phyloP scores from a whole-genome alignment of 2,329 filamentous ascomycete genomes.

The Thelonectria blattea region DNA sequence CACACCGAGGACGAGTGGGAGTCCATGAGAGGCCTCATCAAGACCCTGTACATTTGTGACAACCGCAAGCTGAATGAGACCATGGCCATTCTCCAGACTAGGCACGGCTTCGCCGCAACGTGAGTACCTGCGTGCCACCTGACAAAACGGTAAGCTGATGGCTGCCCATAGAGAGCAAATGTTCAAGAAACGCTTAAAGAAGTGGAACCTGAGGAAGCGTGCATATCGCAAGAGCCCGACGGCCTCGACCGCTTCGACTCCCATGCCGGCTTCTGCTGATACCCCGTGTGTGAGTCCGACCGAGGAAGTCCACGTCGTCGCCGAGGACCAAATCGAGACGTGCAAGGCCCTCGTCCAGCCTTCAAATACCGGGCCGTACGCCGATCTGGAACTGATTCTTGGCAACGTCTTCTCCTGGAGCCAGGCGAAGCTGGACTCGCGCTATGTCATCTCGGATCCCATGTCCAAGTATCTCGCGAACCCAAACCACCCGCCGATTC shows the following conservation, averaged over 20 bases:
- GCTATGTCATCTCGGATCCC: constrained; percentile 38
- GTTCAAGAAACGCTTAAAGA: constrained; percentile 49
- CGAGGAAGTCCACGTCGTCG: constrained; percentile 24
- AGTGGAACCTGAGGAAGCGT: constrained; percentile 47
- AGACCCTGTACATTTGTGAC: constrained; percentile 43
- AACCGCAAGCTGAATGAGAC: constrained; percentile 46
- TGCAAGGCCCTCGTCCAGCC: constrained; percentile 32
- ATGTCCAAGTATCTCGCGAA: constrained; percentile 46
- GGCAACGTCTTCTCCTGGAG: constrained; percentile 45
- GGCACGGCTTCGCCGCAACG: constrained; percentile 46
- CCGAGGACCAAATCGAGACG: constrained; percentile 20
- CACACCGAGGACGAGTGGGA: constrained; percentile 46
- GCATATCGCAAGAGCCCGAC: constrained; percentile 41
- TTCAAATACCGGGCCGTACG: constrained; percentile 36
- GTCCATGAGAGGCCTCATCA: constrained; percentile 41
- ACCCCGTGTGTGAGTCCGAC: constrained; percentile 19
- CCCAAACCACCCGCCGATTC: constrained; percentile 44
- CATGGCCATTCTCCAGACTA: constrained; percentile 44
- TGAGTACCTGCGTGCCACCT: constrained; percentile 33
- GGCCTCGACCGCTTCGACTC: constrained; percentile 31
- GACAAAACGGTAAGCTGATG: constrained; percentile 2
- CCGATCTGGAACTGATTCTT: constrained; percentile 43
- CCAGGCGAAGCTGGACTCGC: constrained; percentile 42
- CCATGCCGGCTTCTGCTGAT: constrained; percentile 24
- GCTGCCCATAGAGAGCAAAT: constrained; percentile 43